phyloP scores from a whole-genome alignment of 2,329 filamentous ascomycete genomes.

The Didymella keratinophila region DNA sequence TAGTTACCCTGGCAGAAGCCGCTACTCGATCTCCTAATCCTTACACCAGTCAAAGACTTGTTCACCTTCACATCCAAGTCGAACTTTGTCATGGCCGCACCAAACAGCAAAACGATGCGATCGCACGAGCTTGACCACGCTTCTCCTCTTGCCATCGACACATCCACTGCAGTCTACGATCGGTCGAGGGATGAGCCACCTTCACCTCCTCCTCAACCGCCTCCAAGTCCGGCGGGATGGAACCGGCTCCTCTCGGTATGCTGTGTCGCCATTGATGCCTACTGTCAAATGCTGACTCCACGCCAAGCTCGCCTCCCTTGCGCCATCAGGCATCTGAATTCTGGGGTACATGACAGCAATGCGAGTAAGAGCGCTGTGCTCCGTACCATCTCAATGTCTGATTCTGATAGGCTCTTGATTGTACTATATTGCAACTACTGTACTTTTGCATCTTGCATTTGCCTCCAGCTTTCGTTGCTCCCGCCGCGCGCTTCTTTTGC shows the following conservation, averaged over 20 bases:
- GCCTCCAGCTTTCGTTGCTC: not conserved
- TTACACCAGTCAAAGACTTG: not conserved
- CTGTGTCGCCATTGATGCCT: constrained; percentile 16
- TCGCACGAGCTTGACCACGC: not conserved
- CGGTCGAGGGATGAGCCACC: constrained; percentile 48
- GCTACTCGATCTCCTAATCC: not conserved
- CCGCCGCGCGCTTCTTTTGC: not conserved
- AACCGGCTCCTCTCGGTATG: constrained; percentile 29
- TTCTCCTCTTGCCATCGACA: constrained; percentile 5
- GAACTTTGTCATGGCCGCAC: not conserved
- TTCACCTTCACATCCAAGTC: not conserved
- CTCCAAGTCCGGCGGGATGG: constrained; percentile 50
- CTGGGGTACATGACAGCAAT: constrained; percentile 17
- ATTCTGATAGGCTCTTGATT: not conserved
- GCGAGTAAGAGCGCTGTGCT: constrained; percentile 4
- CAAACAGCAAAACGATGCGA: constrained; percentile 4
- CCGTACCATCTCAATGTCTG: not conserved
- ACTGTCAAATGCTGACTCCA: constrained; percentile 22
- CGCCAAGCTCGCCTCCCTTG: constrained; percentile 32
- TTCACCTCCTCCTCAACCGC: constrained; percentile 52
- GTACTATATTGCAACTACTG: not conserved
- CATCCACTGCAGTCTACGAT: constrained; percentile 3
- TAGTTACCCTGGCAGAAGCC: not conserved
- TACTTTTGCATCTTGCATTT: not conserved
- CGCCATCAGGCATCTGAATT: constrained; percentile 23